Evolutionary conservation across 371 early-diverging fungal species (phyloP).

Genomic region (Mucor lusitanicus): DNA sequence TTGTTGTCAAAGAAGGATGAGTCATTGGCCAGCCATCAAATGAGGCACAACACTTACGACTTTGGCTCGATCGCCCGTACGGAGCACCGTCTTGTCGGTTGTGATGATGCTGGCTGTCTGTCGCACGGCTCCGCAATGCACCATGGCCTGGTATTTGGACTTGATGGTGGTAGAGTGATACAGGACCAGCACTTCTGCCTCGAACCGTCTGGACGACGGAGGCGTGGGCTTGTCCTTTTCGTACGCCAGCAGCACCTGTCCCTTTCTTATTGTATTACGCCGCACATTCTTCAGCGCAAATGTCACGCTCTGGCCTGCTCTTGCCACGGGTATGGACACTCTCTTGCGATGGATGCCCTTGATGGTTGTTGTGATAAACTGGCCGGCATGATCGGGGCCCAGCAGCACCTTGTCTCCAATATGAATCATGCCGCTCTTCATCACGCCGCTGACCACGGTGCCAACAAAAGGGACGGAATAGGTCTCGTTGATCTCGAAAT

Average conservation of each 20-base stretch:
- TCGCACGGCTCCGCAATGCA: slow-evolving; percentile 88
- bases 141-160: slow-evolving; percentile 90
- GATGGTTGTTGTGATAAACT: slow-evolving; percentile 74
- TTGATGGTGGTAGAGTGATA: slow-evolving; percentile 92
- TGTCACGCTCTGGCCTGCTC: slow-evolving; percentile 84
- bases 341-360: slow-evolving; percentile 92
- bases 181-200: slow-evolving; percentile 88
- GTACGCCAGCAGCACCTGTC: slow-evolving; percentile 80
- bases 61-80: slow-evolving; percentile 87
- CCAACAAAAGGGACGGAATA: slow-evolving; percentile 91
- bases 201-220: slow-evolving; percentile 76
- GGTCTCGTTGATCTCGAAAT: slow-evolving; percentile 86
- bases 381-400: slow-evolving; percentile 85
- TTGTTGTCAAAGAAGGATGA: background rate
- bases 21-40: background rate
- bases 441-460: slow-evolving; percentile 78
- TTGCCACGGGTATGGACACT: slow-evolving; percentile 72
- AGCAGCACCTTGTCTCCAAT: slow-evolving; percentile 83
- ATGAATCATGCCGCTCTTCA: slow-evolving; percentile 66
- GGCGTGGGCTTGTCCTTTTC: slow-evolving; percentile 60
- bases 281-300: slow-evolving; percentile 87
- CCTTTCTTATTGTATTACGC: slow-evolving; percentile 79
- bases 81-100: slow-evolving; percentile 69
- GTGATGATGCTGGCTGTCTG: slow-evolving; percentile 88
- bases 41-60: slow-evolving; percentile 56